Evolutionary conservation across 306 rosid species (phyloP), one percentile per base, ranked within the genome.

Genomic region (Casuarina glauca): DNA sequence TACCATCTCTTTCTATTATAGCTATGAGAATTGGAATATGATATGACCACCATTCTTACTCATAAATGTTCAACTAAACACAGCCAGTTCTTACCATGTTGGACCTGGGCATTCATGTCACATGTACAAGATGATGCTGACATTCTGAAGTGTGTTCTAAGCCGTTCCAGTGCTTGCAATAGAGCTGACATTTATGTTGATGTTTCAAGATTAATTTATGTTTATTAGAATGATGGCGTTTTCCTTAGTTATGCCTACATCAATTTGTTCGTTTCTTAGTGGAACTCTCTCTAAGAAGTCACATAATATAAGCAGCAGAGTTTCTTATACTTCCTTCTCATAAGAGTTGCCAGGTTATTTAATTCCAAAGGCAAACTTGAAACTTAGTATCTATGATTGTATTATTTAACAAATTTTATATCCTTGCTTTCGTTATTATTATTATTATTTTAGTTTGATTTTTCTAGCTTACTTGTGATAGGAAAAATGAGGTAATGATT

Each of bases 111-210:
- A 36, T 63, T 38, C 46, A 15, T 36, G 46, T 63, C 42, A 4
- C 69, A 12, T 35, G n/a, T 62, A 26, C 36, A 43, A 62, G 44
- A 62, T 36, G 69, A 35, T 62, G 42, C 69, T 62, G 69, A 12
- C 44, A 35, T 62, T 62, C 69, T 62, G 43, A 63, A 63, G 46
- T 63, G 46, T 63, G 20, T 63, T 36, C 8, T 63, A 63, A 39
- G 26, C 26, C 44, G 38, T 38, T 39, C 19, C 46, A 1, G 19
- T 9, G 12, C 39, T 1, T 63, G 44, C 45, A 5, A 38, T 63
- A 11, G 69, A 36, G 69, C 16, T 63, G 36, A 39, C 16, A 16
- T n/a, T 20, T 58, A 35, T 58, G 0, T 58, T 2, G 26, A 58
- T 9, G 41, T 58, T 58, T 26, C 64, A 26, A 58, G 26, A 58